Evolutionary conservation across 805 yeast species (phyloP), one percentile per base, ranked within the genome.

Genomic region (Vanderwaltozyma tropicalis): DNA sequence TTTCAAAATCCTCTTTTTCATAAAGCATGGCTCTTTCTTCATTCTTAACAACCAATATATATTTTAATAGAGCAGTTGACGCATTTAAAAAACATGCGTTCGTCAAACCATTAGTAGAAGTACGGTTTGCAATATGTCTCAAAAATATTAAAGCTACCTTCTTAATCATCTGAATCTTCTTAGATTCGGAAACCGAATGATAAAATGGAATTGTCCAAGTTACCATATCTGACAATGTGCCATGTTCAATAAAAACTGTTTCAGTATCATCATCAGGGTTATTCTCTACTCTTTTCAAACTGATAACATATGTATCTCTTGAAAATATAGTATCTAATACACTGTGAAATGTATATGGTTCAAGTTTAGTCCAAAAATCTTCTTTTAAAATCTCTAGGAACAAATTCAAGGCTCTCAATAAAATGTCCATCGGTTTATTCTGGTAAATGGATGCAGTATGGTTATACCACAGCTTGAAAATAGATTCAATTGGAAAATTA

Each of bases 271-370:
- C 56, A 11, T 52, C 43, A 2, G 50, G 38, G 13, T 46, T 48
- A 18, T 52, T 49, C 36, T 58, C 57, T 13, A 54, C 43, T 32
- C 42, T 34, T 47, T 48, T 37, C 31, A 78, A 50, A 36, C 55
- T 61, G 14, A 57, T 59, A 1, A 62, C 49, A 46, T 66, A 76
- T 33, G 64, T 58, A 1, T 78, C 76, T 46, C 72, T 77, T 15
- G 71, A 70, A 33, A 80, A 66, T 1, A 80, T 63, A 14, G 76
- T 67, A 44, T 80, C 87, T 36, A 81, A 55, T 31, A 78, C 62
- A 41, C 75, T 76, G 21, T 65, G 67, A 41, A 70, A 72, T 2
- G 72, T 71, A 42, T 63, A 70, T 0, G 83, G 84, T 1, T 69
- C 61, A 3, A 76, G 65, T 19, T 60, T 46, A 0, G 53, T 48